A percentile compares a stretch with the other conserved stretches of the same genome.
phyloP scores from a whole-genome alignment of 768 basidiomycete genomes.

The Hortiboletus campestris region DNA sequence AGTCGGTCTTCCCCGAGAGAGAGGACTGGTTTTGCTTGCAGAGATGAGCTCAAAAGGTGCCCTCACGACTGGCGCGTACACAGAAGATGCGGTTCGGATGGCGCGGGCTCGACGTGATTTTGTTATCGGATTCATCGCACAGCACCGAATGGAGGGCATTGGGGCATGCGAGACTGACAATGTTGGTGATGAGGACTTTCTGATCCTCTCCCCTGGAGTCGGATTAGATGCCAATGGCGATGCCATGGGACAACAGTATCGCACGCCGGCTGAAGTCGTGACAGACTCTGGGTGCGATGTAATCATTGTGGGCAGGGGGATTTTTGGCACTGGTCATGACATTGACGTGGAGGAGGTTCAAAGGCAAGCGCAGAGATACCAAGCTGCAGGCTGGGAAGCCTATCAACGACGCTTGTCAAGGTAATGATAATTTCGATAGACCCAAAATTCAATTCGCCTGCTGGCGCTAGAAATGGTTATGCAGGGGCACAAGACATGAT shows the following conservation, averaged over 20 bases:
- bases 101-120: conserved; percentile 79
- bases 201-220: conserved; percentile 92
- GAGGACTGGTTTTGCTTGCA: conserved; percentile 87
- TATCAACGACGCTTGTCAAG: conserved; percentile 58
- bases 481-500: neutral
- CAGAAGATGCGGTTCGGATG: conserved; percentile 81
- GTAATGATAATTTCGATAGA: conserved; percentile 5
- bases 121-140: conserved; percentile 96
- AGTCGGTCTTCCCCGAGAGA: conserved; percentile 75
- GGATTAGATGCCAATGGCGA: conserved; percentile 79
- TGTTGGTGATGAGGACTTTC: conserved; percentile 67
- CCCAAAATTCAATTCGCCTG: neutral
- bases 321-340: conserved; percentile 66
- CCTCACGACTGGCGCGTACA: conserved; percentile 82
- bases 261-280: conserved; percentile 84
- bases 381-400: conserved; percentile 85
- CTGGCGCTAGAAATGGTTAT: neutral
- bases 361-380: conserved; percentile 80
- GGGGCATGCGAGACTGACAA: conserved; percentile 36
- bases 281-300: conserved; percentile 84
- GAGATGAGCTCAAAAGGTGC: conserved; percentile 95
- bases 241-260: conserved; percentile 91
- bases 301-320: conserved; percentile 95
- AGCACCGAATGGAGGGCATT: conserved; percentile 74
- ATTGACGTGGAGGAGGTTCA: conserved; percentile 40